Base-by-base conservation (phyloP, 1,284 basidiomycete species). In the Pseudozyma flocculosa region DNA sequence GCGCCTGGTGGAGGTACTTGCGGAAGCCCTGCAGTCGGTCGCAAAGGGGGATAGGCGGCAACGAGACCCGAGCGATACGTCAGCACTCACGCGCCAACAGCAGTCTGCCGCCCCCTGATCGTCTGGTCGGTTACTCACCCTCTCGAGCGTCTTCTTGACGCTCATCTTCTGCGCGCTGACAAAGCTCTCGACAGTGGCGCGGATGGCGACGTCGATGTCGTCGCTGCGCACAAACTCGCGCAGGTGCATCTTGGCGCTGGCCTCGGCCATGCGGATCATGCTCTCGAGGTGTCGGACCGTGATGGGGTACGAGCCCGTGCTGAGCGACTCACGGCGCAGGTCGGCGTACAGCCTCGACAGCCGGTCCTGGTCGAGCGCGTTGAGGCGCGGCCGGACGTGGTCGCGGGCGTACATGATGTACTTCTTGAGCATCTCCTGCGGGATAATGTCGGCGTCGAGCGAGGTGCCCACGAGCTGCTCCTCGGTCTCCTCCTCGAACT, bases 401-500 rank as follows among this genome's bases (percentile, higher is more conserved):
- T 97, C 94, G 54, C 91, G 86, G 1, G 94, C 92, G 78, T 97
- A 98, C 88, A 97, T 95, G 82, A 98, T 97, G 80, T 98, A 98
- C 79, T 98, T 99, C 55, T 90, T 86, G n/a, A 98, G 84, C 44
- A 93, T 79, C 66, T 98, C 94, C 83, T 99, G 95, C 1, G 93
- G 88, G 70, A 99, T 95, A 62, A 97, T 85, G 81, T 97, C 93
- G 36, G 87, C 60, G 75, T 98, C 95, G 46, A 97, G 80, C 11
- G 85, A 83, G 0, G 92, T 96, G 5, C 85, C 88, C 15, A 96
- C 90, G 39, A 91, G 84, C 80, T 92, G 89, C 78, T 86, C 85
- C 78, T 99, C 94, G 41, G 82, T 83, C 55, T 87, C 88, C 38
- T 86, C 82, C 56, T 92, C 87, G 77, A 98, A 97, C 70, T 87